Percentiles rank a stretch among this genome's conserved stretches.
Conservation (phyloP, 176 grass and related monocot species). For the Urochloa ruziziensis region DNA sequence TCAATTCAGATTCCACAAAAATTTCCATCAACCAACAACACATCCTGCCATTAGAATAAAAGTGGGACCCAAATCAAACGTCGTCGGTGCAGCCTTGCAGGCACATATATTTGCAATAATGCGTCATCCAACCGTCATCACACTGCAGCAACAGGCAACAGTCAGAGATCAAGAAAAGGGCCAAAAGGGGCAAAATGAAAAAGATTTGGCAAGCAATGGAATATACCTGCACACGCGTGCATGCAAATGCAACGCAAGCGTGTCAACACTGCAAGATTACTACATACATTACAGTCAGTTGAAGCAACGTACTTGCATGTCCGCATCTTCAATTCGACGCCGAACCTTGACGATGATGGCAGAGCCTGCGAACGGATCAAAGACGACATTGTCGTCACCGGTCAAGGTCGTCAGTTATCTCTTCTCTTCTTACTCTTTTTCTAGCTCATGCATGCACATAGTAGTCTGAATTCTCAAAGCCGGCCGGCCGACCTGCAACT, state of each 20-base stretch:
- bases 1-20: background rate
- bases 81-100: too few species aligned
- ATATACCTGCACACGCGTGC: background rate
- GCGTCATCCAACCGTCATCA: slow-evolving; percentile 28
- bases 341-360: slow-evolving; percentile 23
- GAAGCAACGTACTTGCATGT: background rate
- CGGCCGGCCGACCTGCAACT: background rate
- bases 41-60: background rate
- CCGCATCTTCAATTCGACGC: slow-evolving; percentile 24
- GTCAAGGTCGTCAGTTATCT: slow-evolving; percentile 36
- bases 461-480: background rate
- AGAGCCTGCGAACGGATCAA: background rate
- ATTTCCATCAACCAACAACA: background rate
- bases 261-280: background rate
- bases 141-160: background rate
- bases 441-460: background rate
- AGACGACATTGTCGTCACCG: background rate
- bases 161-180: background rate
- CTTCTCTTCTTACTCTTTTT: background rate
- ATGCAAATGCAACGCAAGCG: background rate
- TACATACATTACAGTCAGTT: background rate
- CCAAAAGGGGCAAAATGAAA: slow-evolving; percentile 1
- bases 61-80: background rate
- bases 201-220: background rate
- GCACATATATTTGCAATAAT: too few species aligned